Base-by-base conservation (phyloP, 345 rosid genomes). In the Crucihimalaya himalaica region DNA sequence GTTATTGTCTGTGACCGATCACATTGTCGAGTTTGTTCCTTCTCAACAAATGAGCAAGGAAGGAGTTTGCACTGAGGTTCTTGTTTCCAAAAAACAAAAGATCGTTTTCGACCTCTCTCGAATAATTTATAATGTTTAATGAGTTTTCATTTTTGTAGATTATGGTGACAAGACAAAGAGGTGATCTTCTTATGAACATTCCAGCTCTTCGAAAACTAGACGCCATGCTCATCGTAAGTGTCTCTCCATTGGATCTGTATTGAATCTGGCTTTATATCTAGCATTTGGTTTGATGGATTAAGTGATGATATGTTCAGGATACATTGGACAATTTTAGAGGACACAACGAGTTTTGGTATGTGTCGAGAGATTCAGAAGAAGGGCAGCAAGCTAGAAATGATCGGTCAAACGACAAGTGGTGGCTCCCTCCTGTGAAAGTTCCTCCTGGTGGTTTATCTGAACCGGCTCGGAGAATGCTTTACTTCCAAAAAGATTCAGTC, bases 151-250 rank as follows among this genome's bases (percentile, higher is more conserved):
- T 65, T 21, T 48, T 3, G 63, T 71, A 95, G 99, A 84, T 95
- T 63, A 95, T 95, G 99, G 83, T 86, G 43, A 92, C 97, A 15
- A 79, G 80, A 76, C 97, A 95, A 79, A 83, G 99, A 84, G 83
- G 74, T 18, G 98, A 95, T 83, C 86, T 95, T 62, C 89, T 80
- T 3, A 83, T 92, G 86, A 88, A 92, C 75, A 86, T 95, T 28
- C 98, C 99, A 5, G 97, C 94, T 5, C 78, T 95, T 61, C 84
- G 91, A 45, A 92, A 89, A 82, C 97, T 92, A 3, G 99, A 92
- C 48, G 83, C 91, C 23, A 86, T 95, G 88, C 96, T 92, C 48
- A 77, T 90, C 5, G 99, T 95, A 76, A 76, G 92, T 69, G 57
- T 53, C 52, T 53, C 52, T 51, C 2, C 13, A 29, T 59, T 37